These are phyloP conservation scores for Boletus mariae DNA, from an alignment of 1,284 basidiomycete species.

Conservation along the genomic window DNA sequence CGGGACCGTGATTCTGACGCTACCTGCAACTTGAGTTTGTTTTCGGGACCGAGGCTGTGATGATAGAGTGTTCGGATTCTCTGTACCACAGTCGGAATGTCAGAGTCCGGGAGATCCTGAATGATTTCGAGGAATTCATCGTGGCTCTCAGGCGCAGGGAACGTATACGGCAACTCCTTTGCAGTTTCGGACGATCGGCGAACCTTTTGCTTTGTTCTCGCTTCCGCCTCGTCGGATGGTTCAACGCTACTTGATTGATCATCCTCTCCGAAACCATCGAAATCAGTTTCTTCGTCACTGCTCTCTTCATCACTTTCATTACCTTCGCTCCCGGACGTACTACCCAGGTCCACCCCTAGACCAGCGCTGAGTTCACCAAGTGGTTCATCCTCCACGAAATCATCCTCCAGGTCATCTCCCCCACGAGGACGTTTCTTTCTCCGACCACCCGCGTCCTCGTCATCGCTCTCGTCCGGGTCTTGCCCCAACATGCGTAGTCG, in stretches of 20 bases:
- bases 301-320: conserved; percentile 40
- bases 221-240: conserved; percentile 35
- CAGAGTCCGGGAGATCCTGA: conserved; percentile 62
- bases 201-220: conserved; percentile 31
- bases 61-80: conserved; percentile 91
- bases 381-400: conserved; percentile 63
- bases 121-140: conserved; percentile 87
- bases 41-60: conserved; percentile 85
- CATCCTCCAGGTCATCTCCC: conserved; percentile 90
- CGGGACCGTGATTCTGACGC: conserved; percentile 16
- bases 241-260: conserved; percentile 34
- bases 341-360: conserved; percentile 35
- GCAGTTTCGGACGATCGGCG: conserved; percentile 32
- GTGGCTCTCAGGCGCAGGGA: conserved; percentile 83
- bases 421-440: conserved; percentile 48
- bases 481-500: conserved; percentile 86
- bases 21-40: conserved; percentile 90
- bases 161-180: conserved; percentile 84
- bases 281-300: conserved; percentile 37
- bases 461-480: conserved; percentile 58
- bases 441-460: conserved; percentile 44
- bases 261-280: conserved; percentile 36
- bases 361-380: conserved; percentile 50
- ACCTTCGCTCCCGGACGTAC: conserved; percentile 27
- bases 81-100: conserved; percentile 82